These are phyloP conservation scores for Podosphaera leucotricha DNA, from an alignment of 2,329 filamentous ascomycete genomes.

Conservation along the genomic window DNA sequence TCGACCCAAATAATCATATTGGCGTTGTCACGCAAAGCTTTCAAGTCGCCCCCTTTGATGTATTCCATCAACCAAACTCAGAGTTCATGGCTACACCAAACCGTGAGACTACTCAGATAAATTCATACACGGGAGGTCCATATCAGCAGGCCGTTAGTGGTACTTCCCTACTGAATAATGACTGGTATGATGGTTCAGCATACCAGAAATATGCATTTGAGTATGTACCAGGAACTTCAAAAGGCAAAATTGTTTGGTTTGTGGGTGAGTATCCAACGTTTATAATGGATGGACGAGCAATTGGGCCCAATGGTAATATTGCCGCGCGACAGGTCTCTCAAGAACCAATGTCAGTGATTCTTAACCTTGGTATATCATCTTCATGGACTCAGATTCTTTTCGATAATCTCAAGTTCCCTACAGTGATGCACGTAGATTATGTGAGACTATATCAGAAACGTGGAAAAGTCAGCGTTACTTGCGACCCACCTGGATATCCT, in stretches of 20 bases:
- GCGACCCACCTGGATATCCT: slow-evolving; percentile 33
- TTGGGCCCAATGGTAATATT: slow-evolving; percentile 30
- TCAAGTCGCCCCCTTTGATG: slow-evolving; percentile 19
- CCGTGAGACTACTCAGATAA: slow-evolving; percentile 23
- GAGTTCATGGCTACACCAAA: slow-evolving; percentile 27
- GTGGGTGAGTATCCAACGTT: slow-evolving; percentile 27
- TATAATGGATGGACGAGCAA: slow-evolving; percentile 25
- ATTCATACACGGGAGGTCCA: slow-evolving; percentile 28
- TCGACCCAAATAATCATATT: slow-evolving; percentile 16
- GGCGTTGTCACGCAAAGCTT: slow-evolving; percentile 18
- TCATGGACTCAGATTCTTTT: slow-evolving; percentile 25
- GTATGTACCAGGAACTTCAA: slow-evolving; percentile 23
- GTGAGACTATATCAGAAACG: slow-evolving; percentile 29
- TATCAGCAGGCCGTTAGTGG: slow-evolving; percentile 32
- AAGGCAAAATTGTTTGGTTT: slow-evolving; percentile 26
- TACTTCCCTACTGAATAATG: slow-evolving; percentile 27
- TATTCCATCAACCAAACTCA: slow-evolving; percentile 26
- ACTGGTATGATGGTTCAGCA: slow-evolving; percentile 28
- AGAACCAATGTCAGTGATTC: slow-evolving; percentile 29
- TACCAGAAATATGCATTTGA: slow-evolving; percentile 34
- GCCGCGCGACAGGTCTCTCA: slow-evolving; percentile 23
- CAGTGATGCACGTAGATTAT: slow-evolving; percentile 29
- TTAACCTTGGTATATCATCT: slow-evolving; percentile 28
- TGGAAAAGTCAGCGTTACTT: slow-evolving; percentile 24
- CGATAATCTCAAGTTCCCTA: slow-evolving; percentile 22